Percentiles rank a stretch among this genome's conserved stretches.
These are phyloP conservation scores for Botrytis fabae DNA, from an alignment of 2,329 filamentous ascomycete species.

Conservation along the genomic window DNA sequence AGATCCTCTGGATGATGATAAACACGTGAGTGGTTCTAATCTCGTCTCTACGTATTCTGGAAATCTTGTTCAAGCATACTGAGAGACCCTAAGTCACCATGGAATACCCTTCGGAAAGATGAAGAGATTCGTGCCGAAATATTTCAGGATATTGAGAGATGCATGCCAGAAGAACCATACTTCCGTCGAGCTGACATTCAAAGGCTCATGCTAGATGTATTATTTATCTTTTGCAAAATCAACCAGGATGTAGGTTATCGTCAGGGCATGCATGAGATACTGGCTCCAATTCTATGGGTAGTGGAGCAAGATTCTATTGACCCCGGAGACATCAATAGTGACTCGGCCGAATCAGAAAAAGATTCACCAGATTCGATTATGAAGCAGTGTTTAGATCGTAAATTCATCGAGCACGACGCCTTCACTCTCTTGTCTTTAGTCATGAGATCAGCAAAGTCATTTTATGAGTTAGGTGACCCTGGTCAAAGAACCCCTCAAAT, in stretches of 20 bases:
- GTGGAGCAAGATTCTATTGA: slow-evolving; percentile 79
- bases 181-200: slow-evolving; percentile 82
- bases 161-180: slow-evolving; percentile 85
- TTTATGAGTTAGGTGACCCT: slow-evolving; percentile 66
- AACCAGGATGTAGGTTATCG: slow-evolving; percentile 85
- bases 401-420: slow-evolving; percentile 84
- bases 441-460: slow-evolving; percentile 84
- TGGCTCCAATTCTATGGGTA: slow-evolving; percentile 86
- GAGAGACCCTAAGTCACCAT: slow-evolving; percentile 71
- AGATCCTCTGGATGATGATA: slow-evolving; percentile 86
- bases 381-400: slow-evolving; percentile 66
- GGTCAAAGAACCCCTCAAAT: slow-evolving; percentile 45
- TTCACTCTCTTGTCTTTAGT: slow-evolving; percentile 82
- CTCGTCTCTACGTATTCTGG: background rate
- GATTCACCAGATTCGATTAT: slow-evolving; percentile 42
- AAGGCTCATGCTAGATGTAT: slow-evolving; percentile 77
- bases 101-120: slow-evolving; percentile 83
- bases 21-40: slow-evolving; percentile 46
- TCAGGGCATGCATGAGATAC: slow-evolving; percentile 97
- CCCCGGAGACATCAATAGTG: slow-evolving; percentile 12
- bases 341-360: slow-evolving; percentile 41
- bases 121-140: slow-evolving; percentile 86
- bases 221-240: slow-evolving; percentile 94
- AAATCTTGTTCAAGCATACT: slow-evolving; percentile 40
- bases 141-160: slow-evolving; percentile 87